Evolutionary conservation across 805 yeast species (phyloP).

Genomic region (Schizosaccharomyces cryophilus): DNA sequence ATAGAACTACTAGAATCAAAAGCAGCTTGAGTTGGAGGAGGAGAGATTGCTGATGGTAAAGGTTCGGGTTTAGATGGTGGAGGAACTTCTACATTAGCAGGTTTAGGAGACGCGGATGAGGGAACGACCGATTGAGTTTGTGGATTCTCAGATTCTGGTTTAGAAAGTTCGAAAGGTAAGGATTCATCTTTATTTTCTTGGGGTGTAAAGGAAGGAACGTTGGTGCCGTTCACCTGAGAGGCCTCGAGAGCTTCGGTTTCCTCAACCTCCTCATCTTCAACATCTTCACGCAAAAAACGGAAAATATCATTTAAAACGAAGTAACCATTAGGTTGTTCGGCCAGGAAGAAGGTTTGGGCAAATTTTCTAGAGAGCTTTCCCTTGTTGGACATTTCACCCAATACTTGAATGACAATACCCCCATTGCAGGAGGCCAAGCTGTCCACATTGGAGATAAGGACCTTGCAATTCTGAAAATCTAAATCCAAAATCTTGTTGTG

Average conservation of each 20-base stretch:
- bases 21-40: neutral
- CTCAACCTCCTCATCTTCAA: conserved; percentile 6
- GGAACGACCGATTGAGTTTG: neutral
- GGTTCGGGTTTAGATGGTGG: neutral
- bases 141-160: neutral
- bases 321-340: conserved; percentile 12
- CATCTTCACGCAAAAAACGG: conserved; percentile 15
- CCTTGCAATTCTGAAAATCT: conserved; percentile 15
- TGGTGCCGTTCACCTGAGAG: no score
- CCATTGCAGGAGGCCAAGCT: conserved; percentile 14
- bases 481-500: conserved; percentile 12
- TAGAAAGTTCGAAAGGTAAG: neutral
- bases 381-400: conserved; percentile 18
- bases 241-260: conserved; percentile 7
- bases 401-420: conserved; percentile 17
- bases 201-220: no score
- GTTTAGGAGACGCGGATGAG: neutral
- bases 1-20: neutral
- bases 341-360: conserved; percentile 19
- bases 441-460: conserved; percentile 17
- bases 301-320: conserved; percentile 18
- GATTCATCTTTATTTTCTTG: neutral
- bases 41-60: neutral
- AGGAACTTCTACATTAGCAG: neutral
- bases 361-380: conserved; percentile 16